A percentile compares a stretch with the other conserved stretches of the same genome.
Evolutionary conservation across 148 eudicot genomes (phyloP).

Genomic region (Diospyros kaki): DNA sequence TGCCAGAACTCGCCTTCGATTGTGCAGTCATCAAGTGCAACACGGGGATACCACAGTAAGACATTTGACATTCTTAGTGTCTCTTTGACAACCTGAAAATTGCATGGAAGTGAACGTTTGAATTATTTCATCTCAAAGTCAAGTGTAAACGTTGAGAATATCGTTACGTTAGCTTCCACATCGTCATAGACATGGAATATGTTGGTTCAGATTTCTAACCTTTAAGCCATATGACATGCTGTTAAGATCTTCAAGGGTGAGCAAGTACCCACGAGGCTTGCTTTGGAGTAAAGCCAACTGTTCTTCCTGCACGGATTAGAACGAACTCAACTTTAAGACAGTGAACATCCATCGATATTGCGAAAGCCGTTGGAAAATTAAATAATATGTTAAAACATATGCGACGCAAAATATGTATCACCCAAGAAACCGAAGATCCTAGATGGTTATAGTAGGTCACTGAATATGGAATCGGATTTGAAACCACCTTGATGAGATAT

Average conservation of each 20-base stretch:
- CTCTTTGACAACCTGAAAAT: slow-evolving; percentile 34
- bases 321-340: too few species aligned
- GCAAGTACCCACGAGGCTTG: slow-evolving; percentile 20
- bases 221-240: slow-evolving; percentile 29
- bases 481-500: too few species aligned
- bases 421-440: too few species aligned
- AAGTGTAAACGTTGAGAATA: too few species aligned
- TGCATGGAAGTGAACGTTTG: neutral
- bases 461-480: too few species aligned
- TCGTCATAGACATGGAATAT: neutral
- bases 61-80: slow-evolving; percentile 35
- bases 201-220: slow-evolving; percentile 7
- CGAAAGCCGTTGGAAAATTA: neutral
- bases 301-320: slow-evolving; percentile 24
- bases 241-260: slow-evolving; percentile 21
- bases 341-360: neutral
- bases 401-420: too few species aligned
- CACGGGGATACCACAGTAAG: slow-evolving; percentile 37
- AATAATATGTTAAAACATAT: too few species aligned
- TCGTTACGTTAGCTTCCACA: too few species aligned
- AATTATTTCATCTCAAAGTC: neutral
- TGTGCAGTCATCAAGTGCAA: slow-evolving; percentile 25
- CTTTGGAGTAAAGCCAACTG: slow-evolving; percentile 23
- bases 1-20: slow-evolving; percentile 22
- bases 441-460: too few species aligned